Evolutionary conservation across 108 stramenopile species (phyloP), one percentile per base, ranked within the genome.

Genomic region (Cyclotella distinguenda): DNA sequence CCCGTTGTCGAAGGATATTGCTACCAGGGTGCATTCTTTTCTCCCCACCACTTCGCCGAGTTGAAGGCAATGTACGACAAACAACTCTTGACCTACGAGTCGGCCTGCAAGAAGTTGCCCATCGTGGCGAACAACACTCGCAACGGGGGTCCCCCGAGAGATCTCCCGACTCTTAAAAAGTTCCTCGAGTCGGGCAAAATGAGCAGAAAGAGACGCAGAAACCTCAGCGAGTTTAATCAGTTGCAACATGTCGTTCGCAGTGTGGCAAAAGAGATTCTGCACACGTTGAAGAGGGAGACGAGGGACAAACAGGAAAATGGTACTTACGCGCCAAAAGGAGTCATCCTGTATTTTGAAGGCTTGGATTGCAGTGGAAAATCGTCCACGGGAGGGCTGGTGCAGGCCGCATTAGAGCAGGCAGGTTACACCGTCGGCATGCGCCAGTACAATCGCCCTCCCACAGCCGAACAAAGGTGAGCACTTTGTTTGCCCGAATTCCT

Each of bases 281-380:
- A 26, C 30, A 30, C 82, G 69, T 49, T 84, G 3, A 58, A 63
- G 19, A 45, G 64, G 33, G 74, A 86, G 13, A 56, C 72, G 31
- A 63, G 57, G 43, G 55, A 55, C 22, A 66, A 48, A n/a, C 27
- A 57, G 6, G 81, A 67, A 27, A 66, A 34, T 18, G 26, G 38
- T 4, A 45, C 38, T 12, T 43, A 42, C 21, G 88, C 84, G 10
- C 89, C 89, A 2, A 77, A 79, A 25, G 81, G 84, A 40, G 84
- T 90, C 35, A 90, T 90, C 44, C 64, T 90, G 16, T 90, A 90
- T 59, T 74, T 90, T 52, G 89, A 90, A 65, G 89, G 89, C 7
- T 58, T 90, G 19, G 89, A 90, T 77, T 90, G 89, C 51, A 45
- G 81, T 27, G 89, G 86, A 7, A 90, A 90, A 60, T 78, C 75